Conservation (phyloP, 2,329 filamentous ascomycete genomes). For the Neofusicoccum laricinum region DNA sequence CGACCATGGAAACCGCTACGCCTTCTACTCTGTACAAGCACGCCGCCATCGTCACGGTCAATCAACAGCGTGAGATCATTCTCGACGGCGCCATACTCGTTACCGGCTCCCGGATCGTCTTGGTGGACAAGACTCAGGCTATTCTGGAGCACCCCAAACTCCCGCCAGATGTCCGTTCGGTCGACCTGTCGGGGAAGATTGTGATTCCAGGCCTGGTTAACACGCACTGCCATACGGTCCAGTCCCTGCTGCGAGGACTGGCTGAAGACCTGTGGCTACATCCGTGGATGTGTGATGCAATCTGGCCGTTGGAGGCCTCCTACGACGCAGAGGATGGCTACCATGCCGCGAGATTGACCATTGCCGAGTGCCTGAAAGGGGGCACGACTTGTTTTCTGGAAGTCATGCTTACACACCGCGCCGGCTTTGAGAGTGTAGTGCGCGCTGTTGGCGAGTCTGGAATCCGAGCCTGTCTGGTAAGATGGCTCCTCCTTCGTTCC, state of each 20-base stretch:
- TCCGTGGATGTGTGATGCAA: slow-evolving; percentile 31
- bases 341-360: slow-evolving; percentile 31
- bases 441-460: slow-evolving; percentile 33
- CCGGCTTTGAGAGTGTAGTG: slow-evolving; percentile 26
- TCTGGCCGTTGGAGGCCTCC: slow-evolving; percentile 38
- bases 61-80: slow-evolving; percentile 45
- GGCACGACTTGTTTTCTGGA: slow-evolving; percentile 40
- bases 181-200: slow-evolving; percentile 31
- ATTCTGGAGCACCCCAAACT: slow-evolving; percentile 21
- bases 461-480: slow-evolving; percentile 28
- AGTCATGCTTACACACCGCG: slow-evolving; percentile 35
- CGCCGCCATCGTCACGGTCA: slow-evolving; percentile 53
- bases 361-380: slow-evolving; percentile 38
- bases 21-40: slow-evolving; percentile 45
- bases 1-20: neutral
- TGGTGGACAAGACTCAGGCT: slow-evolving; percentile 41
- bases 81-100: slow-evolving; percentile 48
- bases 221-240: slow-evolving; percentile 36
- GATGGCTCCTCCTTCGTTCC: neutral
- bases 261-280: slow-evolving; percentile 26
- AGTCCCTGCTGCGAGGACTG: slow-evolving; percentile 34
- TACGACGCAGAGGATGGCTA: slow-evolving; percentile 34
- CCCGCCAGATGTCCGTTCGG: slow-evolving; percentile 14
- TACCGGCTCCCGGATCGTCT: slow-evolving; percentile 38
- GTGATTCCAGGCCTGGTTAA: slow-evolving; percentile 37